Evolutionary conservation across 306 rosid genomes (phyloP), one percentile per base, ranked within the genome.

Genomic region (Fragaria nilgerrensis): DNA sequence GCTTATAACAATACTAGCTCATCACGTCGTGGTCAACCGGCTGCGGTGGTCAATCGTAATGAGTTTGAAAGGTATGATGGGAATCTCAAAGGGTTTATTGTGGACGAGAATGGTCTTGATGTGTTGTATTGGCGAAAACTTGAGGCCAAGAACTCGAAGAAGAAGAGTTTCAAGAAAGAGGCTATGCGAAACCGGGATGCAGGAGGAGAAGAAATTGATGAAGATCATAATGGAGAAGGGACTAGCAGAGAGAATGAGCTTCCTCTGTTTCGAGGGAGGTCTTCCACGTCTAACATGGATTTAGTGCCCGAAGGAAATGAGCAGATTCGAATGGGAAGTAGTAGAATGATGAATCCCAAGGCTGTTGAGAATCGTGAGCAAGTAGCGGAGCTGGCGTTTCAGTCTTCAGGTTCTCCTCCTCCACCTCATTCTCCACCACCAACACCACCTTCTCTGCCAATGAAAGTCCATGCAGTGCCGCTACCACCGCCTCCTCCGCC

Each of bases 51-150:
- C 63, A 81, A 73, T 56, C 64, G 16, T 1, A 81, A 74, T 7
- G 89, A 82, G 76, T 82, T 86, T 63, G 79, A 78, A 32, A 69
- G 86, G 80, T 77, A 80, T 20, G 89, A 82, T n/a, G 96, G 88
- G 4, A 86, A 83, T 75, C 62, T 87, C 1, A 92, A 82, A 59
- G 97, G 93, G 15, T 75, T 89, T 41, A 81, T 96, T 73, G 94
- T 96, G 62, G 99, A 96, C 81, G 99, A 92, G 81, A 83, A 87
- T 79, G 99, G 99, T 62, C 89, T 96, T 44, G 99, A 96, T 82
- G 99, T 96, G 73, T 64, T 92, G 76, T 92, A 92, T 74, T 96
- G 97, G 99, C 88, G 90, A 76, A 91, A 84, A 27, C 97, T 92
- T 58, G 83, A 88, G 70, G 87, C 65, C 25, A 89, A 62, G 27